Base-by-base conservation (phyloP, 1,284 basidiomycete genomes). In the Apiotrichum laibachii region DNA sequence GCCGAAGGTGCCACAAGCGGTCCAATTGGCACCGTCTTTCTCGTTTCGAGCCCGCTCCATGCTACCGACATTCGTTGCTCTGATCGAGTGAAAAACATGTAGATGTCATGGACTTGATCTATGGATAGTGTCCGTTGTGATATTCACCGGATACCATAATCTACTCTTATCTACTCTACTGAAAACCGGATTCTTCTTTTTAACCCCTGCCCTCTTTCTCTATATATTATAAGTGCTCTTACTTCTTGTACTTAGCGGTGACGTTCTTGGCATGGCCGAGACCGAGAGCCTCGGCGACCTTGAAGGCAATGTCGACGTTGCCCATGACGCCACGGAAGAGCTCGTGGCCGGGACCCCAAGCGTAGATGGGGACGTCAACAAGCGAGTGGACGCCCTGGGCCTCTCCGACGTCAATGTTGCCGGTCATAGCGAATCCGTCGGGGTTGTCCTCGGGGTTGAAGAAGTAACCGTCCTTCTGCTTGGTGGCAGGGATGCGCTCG, bases 331-430 rank as follows among this genome's bases (percentile, higher is more conserved):
- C 78, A 21, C 71, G 60, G 73, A 80, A 80, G 48, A 65, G 56
- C 64, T 77, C 75, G 61, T 69, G 65, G 10, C 77, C 74, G 10
- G 76, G 73, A 1, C 80, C 79, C 65, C 68, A 78, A 16, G 79
- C 70, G 65, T 72, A 80, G 48, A 80, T 70, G 12, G 76, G 73
- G 13, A 80, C 78, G 52, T 79, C 77, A 49, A 70, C 69, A 22
- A 72, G 61, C 42, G 70, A 71, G 65, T 80, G 79, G 10, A 80
- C 78, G 49, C 79, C 79, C 59, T 77, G 74, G 18, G 65, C 69
- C 37, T 71, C 59, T 6, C 43, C 22, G 3, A 59, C 60, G 40
- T 71, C 75, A 9, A 80, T 58, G 64, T 76, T 79, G 56, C 78
- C 78, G 50, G 75, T 76, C 65, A 76, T 69, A 26, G 62, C 52